Percentiles rank a stretch among this genome's conserved stretches.
phyloP scores from a whole-genome alignment of 2,329 filamentous ascomycete genomes.

The Trichoderma oligosporum region DNA sequence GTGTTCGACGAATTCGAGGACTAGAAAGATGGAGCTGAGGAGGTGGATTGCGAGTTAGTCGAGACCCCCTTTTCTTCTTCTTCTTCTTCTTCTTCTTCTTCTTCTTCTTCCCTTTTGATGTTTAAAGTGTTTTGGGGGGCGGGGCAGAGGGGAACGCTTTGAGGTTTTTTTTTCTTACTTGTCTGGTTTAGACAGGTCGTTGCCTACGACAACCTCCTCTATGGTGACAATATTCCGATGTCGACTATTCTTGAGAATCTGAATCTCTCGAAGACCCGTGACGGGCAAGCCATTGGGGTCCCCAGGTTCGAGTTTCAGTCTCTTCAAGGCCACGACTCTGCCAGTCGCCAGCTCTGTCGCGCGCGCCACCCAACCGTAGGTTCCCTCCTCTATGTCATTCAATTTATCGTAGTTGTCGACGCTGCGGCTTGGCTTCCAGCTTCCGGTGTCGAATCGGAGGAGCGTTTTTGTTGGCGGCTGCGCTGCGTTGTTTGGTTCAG shows the following conservation, averaged over 20 bases:
- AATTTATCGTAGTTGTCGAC: constrained; percentile 87
- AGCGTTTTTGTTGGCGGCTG: constrained; percentile 48
- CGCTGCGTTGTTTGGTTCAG: constrained; percentile 35
- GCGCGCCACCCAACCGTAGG: constrained; percentile 90
- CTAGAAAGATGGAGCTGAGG: constrained; percentile 72
- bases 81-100: too few species aligned
- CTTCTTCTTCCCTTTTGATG: too few species aligned
- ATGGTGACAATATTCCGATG: constrained; percentile 81
- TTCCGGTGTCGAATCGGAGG: constrained; percentile 64
- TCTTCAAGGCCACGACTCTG: constrained; percentile 85
- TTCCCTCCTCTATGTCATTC: constrained; percentile 96
- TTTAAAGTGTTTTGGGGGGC: too few species aligned
- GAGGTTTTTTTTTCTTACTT: constrained; percentile 37
- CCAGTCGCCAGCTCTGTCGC: constrained; percentile 71
- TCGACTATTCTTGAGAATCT: constrained; percentile 75
- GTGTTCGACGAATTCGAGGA: constrained; percentile 97
- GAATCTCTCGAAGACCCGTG: constrained; percentile 89
- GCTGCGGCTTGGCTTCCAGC: constrained; percentile 69
- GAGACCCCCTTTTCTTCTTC: too few species aligned
- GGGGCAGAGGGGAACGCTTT: too few species aligned
- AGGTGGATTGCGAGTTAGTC: constrained; percentile 21
- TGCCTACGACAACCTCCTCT: constrained; percentile 78
- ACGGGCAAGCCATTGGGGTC: constrained; percentile 78
- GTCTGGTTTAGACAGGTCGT: constrained; percentile 51
- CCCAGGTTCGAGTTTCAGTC: constrained; percentile 79